Evolutionary conservation across 2,329 filamentous ascomycete genomes (phyloP).

Genomic region (Cordyceps javanica): DNA sequence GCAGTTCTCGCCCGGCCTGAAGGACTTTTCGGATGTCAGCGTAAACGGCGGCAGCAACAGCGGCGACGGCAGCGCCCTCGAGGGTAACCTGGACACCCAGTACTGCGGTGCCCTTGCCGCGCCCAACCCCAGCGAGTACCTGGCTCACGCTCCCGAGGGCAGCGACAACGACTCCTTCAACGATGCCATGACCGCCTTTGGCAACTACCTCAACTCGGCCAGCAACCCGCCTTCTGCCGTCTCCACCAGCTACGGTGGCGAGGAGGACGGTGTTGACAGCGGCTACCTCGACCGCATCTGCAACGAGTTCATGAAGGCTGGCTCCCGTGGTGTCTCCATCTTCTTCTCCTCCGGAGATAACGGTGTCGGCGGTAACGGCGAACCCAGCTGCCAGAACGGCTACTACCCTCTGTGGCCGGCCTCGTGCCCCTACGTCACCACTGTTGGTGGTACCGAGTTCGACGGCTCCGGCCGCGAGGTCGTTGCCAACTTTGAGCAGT

Average conservation of each 20-base stretch:
- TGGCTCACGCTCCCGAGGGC: slow-evolving; percentile 5
- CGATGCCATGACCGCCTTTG: slow-evolving; percentile 11
- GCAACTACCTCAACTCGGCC: slow-evolving; percentile 13
- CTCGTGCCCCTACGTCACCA: slow-evolving; percentile 40
- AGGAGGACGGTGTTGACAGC: slow-evolving; percentile 35
- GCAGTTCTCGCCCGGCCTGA: slow-evolving; percentile 1
- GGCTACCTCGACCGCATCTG: slow-evolving; percentile 38
- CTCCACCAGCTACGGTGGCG: slow-evolving; percentile 44
- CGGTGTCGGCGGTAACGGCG: slow-evolving; percentile 20
- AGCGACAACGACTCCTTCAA: neutral
- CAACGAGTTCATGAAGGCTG: slow-evolving; percentile 51
- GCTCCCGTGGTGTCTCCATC: slow-evolving; percentile 42
- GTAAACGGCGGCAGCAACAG: slow-evolving; percentile 9
- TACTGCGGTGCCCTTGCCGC: slow-evolving; percentile 8
- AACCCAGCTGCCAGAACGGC: slow-evolving; percentile 14
- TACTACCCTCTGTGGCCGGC: slow-evolving; percentile 34
- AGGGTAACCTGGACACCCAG: slow-evolving; percentile 18
- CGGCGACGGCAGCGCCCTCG: slow-evolving; percentile 10
- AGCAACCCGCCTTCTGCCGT: slow-evolving; percentile 31
- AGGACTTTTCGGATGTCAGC: slow-evolving; percentile 13
- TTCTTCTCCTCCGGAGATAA: slow-evolving; percentile 34
- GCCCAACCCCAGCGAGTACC: slow-evolving; percentile 15
- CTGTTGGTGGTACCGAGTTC: slow-evolving; percentile 42
- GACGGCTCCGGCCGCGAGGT: neutral
- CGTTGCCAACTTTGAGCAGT: slow-evolving; percentile 7